phyloP scores from a whole-genome alignment of 257 asterid genomes.

The Anisodus tanguticus region DNA sequence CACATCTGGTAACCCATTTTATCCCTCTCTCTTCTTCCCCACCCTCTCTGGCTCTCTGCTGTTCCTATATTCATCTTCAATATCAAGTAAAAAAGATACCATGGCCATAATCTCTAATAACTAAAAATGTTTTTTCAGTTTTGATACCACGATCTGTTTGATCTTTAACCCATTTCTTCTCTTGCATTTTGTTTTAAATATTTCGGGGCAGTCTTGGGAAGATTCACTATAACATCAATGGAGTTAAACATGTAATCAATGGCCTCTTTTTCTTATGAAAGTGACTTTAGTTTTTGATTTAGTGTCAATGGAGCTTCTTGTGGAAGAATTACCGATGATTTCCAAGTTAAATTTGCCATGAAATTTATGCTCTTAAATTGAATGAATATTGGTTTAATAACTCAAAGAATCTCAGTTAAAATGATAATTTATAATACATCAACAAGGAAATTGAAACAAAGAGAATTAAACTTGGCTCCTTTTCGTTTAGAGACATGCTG shows the following conservation, averaged over 20 bases:
- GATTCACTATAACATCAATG: background rate
- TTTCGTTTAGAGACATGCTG: too few relatives aligned
- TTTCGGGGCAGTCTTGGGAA: background rate
- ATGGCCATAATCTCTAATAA: too few relatives aligned
- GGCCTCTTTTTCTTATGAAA: background rate
- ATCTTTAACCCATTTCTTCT: background rate
- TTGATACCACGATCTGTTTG: too few relatives aligned
- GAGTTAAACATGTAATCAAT: background rate
- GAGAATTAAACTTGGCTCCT: background rate
- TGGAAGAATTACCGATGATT: background rate
- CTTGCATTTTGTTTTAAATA: background rate
- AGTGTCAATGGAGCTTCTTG: constrained; percentile 4
- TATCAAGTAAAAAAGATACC: background rate
- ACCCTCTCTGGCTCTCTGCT: background rate
- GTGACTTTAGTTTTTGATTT: background rate
- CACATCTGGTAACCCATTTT: background rate
- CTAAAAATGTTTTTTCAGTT: too few relatives aligned
- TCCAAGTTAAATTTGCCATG: background rate
- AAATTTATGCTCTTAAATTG: background rate
- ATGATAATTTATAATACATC: background rate
- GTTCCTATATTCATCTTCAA: background rate
- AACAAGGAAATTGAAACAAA: background rate
- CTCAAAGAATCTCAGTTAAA: background rate
- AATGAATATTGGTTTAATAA: background rate
- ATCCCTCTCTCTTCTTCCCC: background rate